phyloP scores from a whole-genome alignment of 2,329 filamentous ascomycete species.

The Thelonectria discophora region DNA sequence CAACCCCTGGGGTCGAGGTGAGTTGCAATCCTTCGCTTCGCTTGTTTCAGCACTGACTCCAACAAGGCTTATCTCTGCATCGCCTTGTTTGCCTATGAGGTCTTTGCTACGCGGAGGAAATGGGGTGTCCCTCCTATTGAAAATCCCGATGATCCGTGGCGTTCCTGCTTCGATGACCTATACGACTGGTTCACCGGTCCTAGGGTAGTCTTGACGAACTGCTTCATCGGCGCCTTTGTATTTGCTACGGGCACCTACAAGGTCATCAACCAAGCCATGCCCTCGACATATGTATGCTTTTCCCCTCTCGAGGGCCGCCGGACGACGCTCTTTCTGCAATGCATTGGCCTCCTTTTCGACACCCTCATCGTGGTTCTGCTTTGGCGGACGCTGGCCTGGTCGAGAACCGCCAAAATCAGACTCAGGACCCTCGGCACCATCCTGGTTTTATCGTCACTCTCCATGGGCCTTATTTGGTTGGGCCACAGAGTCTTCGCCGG shows the following conservation, averaged over 20 bases:
- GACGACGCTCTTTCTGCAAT: conserved; percentile 53
- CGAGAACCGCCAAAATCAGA: conserved; percentile 56
- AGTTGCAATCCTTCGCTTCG: background rate
- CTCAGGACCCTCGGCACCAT: conserved; percentile 57
- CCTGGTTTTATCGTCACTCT: conserved; percentile 52
- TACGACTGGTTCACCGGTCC: conserved; percentile 57
- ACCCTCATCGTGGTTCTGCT: conserved; percentile 55
- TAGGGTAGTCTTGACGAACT: conserved; percentile 47
- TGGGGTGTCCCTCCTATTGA: conserved; percentile 44
- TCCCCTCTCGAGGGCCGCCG: conserved; percentile 50
- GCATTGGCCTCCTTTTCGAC: conserved; percentile 57
- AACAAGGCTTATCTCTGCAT: conserved; percentile 58
- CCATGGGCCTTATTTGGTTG: conserved; percentile 50
- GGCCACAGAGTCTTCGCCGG: conserved; percentile 43
- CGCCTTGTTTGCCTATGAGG: conserved; percentile 56
- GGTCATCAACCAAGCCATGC: conserved; percentile 48
- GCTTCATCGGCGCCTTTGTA: conserved; percentile 49
- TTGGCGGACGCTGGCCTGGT: conserved; percentile 63
- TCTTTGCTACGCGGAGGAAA: conserved; percentile 48
- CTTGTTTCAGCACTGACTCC: conserved; percentile 18
- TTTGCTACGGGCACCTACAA: conserved; percentile 56
- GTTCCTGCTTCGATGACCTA: conserved; percentile 58
- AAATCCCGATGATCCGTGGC: conserved; percentile 58
- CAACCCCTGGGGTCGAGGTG: conserved; percentile 59
- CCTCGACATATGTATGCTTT: conserved; percentile 64